Base-by-base conservation (phyloP, 148 eudicot genomes). In the Vaccinium myrtillus region DNA sequence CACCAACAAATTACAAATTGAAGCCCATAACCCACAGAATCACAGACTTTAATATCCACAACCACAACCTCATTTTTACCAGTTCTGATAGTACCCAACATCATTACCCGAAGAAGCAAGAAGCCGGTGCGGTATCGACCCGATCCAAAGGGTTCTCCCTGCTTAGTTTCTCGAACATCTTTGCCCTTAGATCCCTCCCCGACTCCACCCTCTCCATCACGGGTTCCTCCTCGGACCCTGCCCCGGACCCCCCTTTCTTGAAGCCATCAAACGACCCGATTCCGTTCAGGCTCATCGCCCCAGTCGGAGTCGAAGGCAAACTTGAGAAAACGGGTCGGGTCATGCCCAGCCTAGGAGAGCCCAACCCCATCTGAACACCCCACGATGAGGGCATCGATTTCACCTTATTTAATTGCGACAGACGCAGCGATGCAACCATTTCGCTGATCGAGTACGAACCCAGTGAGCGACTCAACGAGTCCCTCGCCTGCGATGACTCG, bases 291-390 rank as follows among this genome's bases (percentile, higher is more conserved):
- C 30, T 39, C 30, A 14, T 16, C 32, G 77, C 30, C 39, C 79
- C 63, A 51, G 61, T 77, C 23, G 86, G 86, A 10, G 82, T 84
- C 43, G 53, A 63, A 1, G 86, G 82, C 51, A 84, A 27, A 43
- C 86, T 84, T 1, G 48, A 61, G 36, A 77, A 84, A 3, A 16
- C 82, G n/a, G 86, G 82, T 65, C 82, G 76, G 77, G 48, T 1
- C 9, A 23, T 18, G 6, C 25, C 14, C 11, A 61, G 19, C 9
- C 67, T 55, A 14, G 81, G 67, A 7, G 81, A 79, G 2, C 81
- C 32, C 12, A n/a, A 53, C 2, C 49, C 81, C 50, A 23, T 48
- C 13, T 79, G 69, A 13, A 56, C 67, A 0, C 65, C 77, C 86
- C 82, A 84, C 0, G 86, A 63, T 2, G 81, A 16, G 27, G 81